Evolutionary conservation across 2,329 filamentous ascomycete species (phyloP), one percentile per base, ranked within the genome.

Genomic region (Penicillium corylophilum): DNA sequence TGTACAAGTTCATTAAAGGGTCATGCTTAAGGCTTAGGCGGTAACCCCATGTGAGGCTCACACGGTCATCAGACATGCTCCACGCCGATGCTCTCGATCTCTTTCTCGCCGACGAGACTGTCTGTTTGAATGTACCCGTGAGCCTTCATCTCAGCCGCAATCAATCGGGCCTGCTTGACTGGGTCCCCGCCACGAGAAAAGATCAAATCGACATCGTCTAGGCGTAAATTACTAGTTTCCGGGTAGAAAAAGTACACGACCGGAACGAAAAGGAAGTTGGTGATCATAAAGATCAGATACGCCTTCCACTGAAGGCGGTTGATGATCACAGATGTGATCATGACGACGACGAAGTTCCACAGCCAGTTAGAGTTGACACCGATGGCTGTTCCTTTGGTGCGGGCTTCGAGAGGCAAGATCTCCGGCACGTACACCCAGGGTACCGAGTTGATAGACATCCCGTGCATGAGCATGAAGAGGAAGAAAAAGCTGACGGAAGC

Each of bases 341-440:
- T 50, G 9, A 57, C 54, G 22, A 57, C 41, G 4, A 40, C 44
- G 40, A 57, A 57, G 12, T 52, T 54, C 48, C 51, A 57, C 9
- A 54, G 28, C 54, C 54, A 57, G 35, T 54, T 57, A 1, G 48
- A 50, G 13, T 42, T 54, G 22, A 51, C 35, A 16, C 41, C 49
- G 16, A 55, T 49, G 7, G 78, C 76, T 0, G 75, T 78, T 1
- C 78, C 78, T 55, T 79, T 78, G 1, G 77, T 73, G 35, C 78
- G 67, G 3, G 76, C 77, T 50, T 79, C 74, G 1, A 80, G 67
- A 0, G 79, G 78, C 2, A 80, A 58, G 29, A 81, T 79, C 53
- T 81, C 76, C 0, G 77, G 75, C 0, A 77, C 74, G 53, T 77
- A 77, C 1, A 77, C 73, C 77, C 77, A 80, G 0, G 77, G 77